Base-by-base conservation (phyloP, 2,329 filamentous ascomycete species). In the Aplosporella prunicola region DNA sequence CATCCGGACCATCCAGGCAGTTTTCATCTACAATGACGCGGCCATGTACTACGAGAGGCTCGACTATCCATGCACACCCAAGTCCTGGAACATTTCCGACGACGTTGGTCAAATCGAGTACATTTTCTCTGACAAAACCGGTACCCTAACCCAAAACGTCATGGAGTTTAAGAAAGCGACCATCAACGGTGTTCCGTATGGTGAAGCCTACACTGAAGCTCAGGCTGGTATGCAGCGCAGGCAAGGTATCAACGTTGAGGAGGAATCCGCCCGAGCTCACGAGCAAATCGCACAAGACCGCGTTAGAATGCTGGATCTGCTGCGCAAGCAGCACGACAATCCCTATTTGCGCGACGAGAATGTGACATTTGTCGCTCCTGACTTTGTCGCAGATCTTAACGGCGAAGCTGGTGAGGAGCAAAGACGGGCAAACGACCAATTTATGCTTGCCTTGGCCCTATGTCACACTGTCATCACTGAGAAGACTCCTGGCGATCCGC, bases 141-240 rank as follows among this genome's bases (percentile, higher is more conserved):
- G 85, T 41, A 93, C 85, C 2, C 64, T 93, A 46, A 93, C 85
- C 0, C 85, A 93, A 52, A 93, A 93, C 56, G 82, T 93, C 36
- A 93, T 93, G 91, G 93, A 98, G 59, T 98, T 96, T 74, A 98
- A 96, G 62, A 98, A 98, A 62, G 87, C 82, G 39, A 93, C 88
- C 0, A 80, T 98, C 61, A 96, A 96, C 52, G 89, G 89, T n/a
- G 76, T 91, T 43, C 79, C 88, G 0, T 98, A 98, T 49, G 91
- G 93, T 44, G 91, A 98, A 63, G 91, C 91, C 1, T 98, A 95
- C 53, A 98, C 93, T 0, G 91, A 98, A 61, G 91, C 91, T 1
- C 85, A 94, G 60, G 84, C 89, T 35, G 91, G 91, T 40, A 91
- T 98, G 84, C 87, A 93, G 56, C 87, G 89, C 61, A 77, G 91